A percentile compares a stretch with the other conserved stretches of the same genome.
phyloP scores from a whole-genome alignment of 2,329 filamentous ascomycete genomes.

The Verticillium nonalfalfae region DNA sequence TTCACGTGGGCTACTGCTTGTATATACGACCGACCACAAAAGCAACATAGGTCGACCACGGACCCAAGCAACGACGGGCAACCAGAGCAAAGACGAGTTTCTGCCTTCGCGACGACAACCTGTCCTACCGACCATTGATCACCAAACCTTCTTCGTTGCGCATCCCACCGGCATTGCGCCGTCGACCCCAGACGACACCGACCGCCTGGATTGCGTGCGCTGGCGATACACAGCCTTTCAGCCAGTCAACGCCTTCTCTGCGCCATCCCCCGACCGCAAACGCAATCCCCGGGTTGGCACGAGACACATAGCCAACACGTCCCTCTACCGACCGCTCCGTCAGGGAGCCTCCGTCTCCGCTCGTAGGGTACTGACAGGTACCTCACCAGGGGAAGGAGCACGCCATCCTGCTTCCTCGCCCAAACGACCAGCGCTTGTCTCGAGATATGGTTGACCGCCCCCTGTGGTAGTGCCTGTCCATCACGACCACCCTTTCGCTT shows the following conservation, averaged over 20 bases:
- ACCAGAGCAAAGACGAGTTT: neutral
- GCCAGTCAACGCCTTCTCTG: neutral
- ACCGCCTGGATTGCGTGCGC: slow-evolving; percentile 1
- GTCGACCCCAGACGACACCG: neutral
- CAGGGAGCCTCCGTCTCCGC: neutral
- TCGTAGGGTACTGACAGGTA: neutral
- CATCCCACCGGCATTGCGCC: neutral
- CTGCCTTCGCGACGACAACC: neutral
- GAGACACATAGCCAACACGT: neutral
- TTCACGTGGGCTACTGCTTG: neutral
- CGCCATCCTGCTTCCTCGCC: slow-evolving; percentile 1
- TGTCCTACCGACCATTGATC: neutral
- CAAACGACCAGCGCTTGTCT: neutral
- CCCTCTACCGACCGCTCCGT: neutral
- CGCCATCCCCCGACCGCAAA: neutral
- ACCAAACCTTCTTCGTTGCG: neutral
- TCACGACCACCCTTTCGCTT: neutral
- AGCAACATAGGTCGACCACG: neutral
- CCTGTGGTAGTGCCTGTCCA: neutral
- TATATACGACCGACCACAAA: neutral
- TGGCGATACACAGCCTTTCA: neutral
- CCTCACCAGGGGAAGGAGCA: neutral
- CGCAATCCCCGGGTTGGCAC: neutral
- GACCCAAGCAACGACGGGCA: neutral
- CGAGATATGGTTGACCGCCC: neutral